Evolutionary conservation across 495 filamentous ascomycete species (phyloP), one percentile per base, ranked within the genome.

Genomic region (Aspergillus wentii): DNA sequence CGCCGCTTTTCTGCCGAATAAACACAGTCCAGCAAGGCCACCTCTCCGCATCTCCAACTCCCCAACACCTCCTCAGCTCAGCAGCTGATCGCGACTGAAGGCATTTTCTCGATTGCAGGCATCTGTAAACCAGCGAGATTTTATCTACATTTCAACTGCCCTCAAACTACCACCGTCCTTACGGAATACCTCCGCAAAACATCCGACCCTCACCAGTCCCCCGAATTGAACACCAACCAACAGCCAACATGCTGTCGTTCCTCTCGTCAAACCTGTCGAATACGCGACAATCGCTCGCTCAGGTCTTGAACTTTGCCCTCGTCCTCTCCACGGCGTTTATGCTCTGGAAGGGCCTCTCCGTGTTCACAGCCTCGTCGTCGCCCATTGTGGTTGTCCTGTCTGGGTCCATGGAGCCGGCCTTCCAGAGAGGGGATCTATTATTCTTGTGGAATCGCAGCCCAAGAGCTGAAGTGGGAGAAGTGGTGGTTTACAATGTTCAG

Each of bases 381-480:
- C 92, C 92, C 5, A 97, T 97, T 48, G 92, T 96, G 43, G 92
- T 96, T 28, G 92, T 98, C 1, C 74, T 97, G 10, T 92, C 86
- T 2, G 92, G 92, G 3, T 86, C 79, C 33, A 98, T 97, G 92
- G 92, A 98, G 51, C 92, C 92, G 0, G 92, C 94, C 3, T 97
- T 98, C 64, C 90, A 96, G 56, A 74, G 92, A 41, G 92, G 92
- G 23, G 92, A 98, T 62, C 68, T 98, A 3, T 72, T 98, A 8
- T 86, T 97, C 51, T 68, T 98, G 8, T 97, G 91, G 90, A 97
- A 97, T 59, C 75, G 92, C 23, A 85, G 88, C 47, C 57, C 82
- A 17, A 51, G 62, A 17, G 71, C 44, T 43, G 66, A 84, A 53
- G 72, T 94, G 16, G 89, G 88, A 37, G 89, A 95, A 63, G 69